These are phyloP conservation scores for Lentinula guzmanii DNA, from an alignment of 768 basidiomycete species.

Conservation along the genomic window DNA sequence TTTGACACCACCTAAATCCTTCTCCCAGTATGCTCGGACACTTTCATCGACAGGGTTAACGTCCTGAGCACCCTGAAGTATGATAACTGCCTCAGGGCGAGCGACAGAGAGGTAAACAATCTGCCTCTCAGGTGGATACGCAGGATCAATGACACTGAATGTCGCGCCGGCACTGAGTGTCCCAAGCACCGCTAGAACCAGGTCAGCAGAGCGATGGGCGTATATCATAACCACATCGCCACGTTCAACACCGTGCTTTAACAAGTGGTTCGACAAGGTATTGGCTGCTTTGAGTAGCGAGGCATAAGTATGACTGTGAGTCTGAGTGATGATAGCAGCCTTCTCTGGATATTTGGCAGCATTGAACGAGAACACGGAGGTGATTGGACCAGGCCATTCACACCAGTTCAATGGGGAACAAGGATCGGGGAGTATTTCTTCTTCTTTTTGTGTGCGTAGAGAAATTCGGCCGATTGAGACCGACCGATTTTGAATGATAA, in stretches of 20 bases:
- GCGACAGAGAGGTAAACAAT: constrained; percentile 91
- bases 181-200: constrained; percentile 96
- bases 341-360: constrained; percentile 73
- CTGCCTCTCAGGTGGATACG: constrained; percentile 91
- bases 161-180: constrained; percentile 93
- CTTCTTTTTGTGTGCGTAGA: constrained; percentile 69
- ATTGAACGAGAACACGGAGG: constrained; percentile 89
- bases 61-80: constrained; percentile 84
- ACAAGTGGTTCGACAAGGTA: constrained; percentile 82
- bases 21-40: constrained; percentile 77
- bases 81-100: constrained; percentile 83
- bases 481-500: constrained; percentile 61
- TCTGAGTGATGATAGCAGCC: constrained; percentile 76
- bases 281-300: constrained; percentile 84
- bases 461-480: constrained; percentile 75
- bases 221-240: constrained; percentile 99
- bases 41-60: constrained; percentile 52
- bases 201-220: constrained; percentile 91
- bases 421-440: constrained; percentile 71
- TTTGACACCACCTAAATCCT: constrained; percentile 47
- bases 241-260: constrained; percentile 78
- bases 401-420: constrained; percentile 92
- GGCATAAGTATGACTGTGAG: constrained; percentile 68
- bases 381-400: constrained; percentile 95
- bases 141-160: constrained; percentile 97